Percentiles rank a stretch among this genome's conserved stretches.
Evolutionary conservation across 2,329 filamentous ascomycete genomes (phyloP).

Genomic region (Ascosphaera apis): DNA sequence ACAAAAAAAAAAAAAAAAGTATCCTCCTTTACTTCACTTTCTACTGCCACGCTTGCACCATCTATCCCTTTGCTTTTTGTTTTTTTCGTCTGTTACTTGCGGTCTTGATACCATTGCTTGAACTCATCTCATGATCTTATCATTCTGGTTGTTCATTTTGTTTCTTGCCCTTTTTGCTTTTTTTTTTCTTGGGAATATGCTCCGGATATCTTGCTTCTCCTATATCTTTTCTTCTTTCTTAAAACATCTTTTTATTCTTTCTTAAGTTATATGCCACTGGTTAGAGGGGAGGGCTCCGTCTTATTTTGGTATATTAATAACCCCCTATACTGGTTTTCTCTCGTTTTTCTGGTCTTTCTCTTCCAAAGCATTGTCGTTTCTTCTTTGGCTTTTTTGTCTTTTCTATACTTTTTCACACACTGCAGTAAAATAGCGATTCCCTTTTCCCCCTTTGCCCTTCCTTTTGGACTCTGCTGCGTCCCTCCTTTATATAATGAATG

Average conservation of each 20-base stretch:
- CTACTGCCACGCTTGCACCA: too few relatives aligned
- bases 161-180: neutral
- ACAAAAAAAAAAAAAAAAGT: slow-evolving; percentile 2
- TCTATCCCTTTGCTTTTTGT: neutral
- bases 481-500: slow-evolving; percentile 1
- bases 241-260: slow-evolving; percentile 3
- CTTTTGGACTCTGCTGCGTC: neutral
- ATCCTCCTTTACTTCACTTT: slow-evolving; percentile 1
- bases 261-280: slow-evolving; percentile 5
- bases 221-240: slow-evolving; percentile 4
- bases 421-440: too few relatives aligned
- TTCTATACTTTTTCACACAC: too few relatives aligned
- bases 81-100: neutral
- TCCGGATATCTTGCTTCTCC: neutral
- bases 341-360: slow-evolving; percentile 5
- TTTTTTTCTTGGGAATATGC: neutral
- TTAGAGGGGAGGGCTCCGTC: slow-evolving; percentile 5
- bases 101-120: neutral
- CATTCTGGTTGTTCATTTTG: neutral
- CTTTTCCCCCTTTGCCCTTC: too few relatives aligned
- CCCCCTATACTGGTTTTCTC: slow-evolving; percentile 5
- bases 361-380: slow-evolving; percentile 2
- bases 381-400: slow-evolving; percentile 3
- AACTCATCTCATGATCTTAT: neutral
- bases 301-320: slow-evolving; percentile 4